Conservation (phyloP, 305 asterid genomes). For the Fraxinus paxiana region DNA sequence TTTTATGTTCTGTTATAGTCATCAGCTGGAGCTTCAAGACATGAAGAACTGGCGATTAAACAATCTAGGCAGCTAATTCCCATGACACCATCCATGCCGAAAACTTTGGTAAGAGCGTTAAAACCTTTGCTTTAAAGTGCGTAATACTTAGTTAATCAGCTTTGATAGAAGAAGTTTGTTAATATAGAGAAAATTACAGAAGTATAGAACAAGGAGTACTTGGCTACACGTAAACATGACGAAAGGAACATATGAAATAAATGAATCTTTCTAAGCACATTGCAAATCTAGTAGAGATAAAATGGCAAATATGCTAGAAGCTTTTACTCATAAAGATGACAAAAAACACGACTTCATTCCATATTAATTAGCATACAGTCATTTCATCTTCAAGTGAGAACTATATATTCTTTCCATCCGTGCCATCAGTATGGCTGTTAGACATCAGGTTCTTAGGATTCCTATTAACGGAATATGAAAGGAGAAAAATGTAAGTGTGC, state of each 20-base stretch:
- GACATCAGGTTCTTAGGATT: not conserved
- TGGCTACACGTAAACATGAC: not conserved
- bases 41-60: constrained; percentile 60
- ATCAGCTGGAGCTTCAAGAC: constrained; percentile 49
- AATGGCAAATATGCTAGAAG: not conserved
- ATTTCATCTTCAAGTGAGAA: not conserved
- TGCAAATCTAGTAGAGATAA: not conserved
- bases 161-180: not conserved
- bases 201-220: not conserved
- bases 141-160: not conserved
- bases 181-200: not conserved
- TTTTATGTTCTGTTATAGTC: constrained; percentile 32
- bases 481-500: not conserved
- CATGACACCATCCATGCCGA: constrained; percentile 51
- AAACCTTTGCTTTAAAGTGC: not conserved
- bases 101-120: constrained; percentile 40
- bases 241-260: not conserved
- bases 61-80: constrained; percentile 69
- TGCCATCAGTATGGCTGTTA: not conserved
- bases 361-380: not conserved
- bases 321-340: not conserved
- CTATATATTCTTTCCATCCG: not conserved
- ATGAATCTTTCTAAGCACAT: not conserved
- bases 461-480: not conserved
- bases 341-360: not conserved